Base-by-base conservation (phyloP, 495 filamentous ascomycete genomes). In the Talaromyces trachyspermus region DNA sequence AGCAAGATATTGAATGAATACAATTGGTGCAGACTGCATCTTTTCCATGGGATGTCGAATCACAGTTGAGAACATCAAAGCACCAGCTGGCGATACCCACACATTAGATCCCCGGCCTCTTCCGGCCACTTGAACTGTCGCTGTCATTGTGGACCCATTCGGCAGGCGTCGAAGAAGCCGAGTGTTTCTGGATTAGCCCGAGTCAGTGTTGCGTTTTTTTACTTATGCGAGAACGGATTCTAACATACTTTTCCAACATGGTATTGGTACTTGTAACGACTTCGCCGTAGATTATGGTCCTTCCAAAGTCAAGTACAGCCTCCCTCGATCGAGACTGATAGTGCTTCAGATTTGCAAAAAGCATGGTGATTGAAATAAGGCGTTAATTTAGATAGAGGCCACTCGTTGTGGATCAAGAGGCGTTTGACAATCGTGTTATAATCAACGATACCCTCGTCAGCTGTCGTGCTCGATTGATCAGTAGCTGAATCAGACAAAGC, bases 221-320 rank as follows among this genome's bases (percentile, higher is more conserved):
- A n/a, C n/a, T n/a, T n/a, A n/a, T n/a, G n/a, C n/a, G n/a, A n/a
- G n/a, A n/a, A n/a, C n/a, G n/a, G n/a, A n/a, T n/a, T n/a, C n/a
- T n/a, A n/a, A n/a, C n/a, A n/a, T 63, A 88, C 86, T 92, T 95
- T 59, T 97, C 92, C 1, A 98, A 69, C n/a, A 97, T 73, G 2
- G 90, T 94, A 61, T 88, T 95, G 17, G 92, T 98, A 62, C 88
- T 95, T 12, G 92, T 96, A 32, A 97, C 71, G 3, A 95, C 88
- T 60, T 95, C 88, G 26, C 86, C 91, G 62, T 97, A 97, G 46
- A 98, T 68, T 5, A 96, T 61, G 37, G 77, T 70, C 10, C 83
- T 71, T 5, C 94, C 94, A 71, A 94, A 96, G 22, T 74, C 63
- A 2, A 74, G 68, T 0, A 79, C 76, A 1, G 75, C 74, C 36